Evolutionary conservation across 305 asterid genomes (phyloP), one percentile per base, ranked within the genome.

Genomic region (Withania somnifera): DNA sequence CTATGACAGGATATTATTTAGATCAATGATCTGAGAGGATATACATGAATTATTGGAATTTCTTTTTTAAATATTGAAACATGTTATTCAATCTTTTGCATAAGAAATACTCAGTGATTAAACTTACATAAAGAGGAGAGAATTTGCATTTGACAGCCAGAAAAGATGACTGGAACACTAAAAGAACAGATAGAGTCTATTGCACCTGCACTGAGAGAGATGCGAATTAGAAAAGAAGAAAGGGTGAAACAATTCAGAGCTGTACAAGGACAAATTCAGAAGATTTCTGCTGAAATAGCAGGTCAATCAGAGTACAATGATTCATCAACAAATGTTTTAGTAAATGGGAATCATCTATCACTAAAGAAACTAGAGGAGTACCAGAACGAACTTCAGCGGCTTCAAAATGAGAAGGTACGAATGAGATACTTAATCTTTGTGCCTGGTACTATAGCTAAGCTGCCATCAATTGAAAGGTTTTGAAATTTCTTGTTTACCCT

Each of bases 361-460:
- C 84, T 89, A 40, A 95, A 94, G 67, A 95, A 88, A 80, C 90
- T 95, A 42, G 98, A 95, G 85, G 99, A 95, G 84, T 88, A 90
- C 89, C 97, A 93, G 85, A 91, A 88, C 64, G 98, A 95, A 86
- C 98, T 94, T 86, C 93, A 93, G 89, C 89, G 93, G 82, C 97
- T 94, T 83, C 99, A 92, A 80, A 86, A 77, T 53, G 99, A 95
- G 85, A 95, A 95, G 98, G 99, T 94, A 90, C 57, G 17, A 38
- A 10, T 24, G 45, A 81, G 28, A 64, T 51, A 32, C 80, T 75
- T 10, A 50, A 73, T 42, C 34, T 9, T 73, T 71, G 15, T 71
- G 32, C 40, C 79, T 45, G 79, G 38, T 30, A 24, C 58, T 45
- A n/a, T 9, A 73, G 14, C 17, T 26, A 47, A 73, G 42, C 47